These are phyloP conservation scores for Sphagnum tenellum DNA, from an alignment of 225 moss, liverwort and hornwort species.

Conservation along the genomic window DNA sequence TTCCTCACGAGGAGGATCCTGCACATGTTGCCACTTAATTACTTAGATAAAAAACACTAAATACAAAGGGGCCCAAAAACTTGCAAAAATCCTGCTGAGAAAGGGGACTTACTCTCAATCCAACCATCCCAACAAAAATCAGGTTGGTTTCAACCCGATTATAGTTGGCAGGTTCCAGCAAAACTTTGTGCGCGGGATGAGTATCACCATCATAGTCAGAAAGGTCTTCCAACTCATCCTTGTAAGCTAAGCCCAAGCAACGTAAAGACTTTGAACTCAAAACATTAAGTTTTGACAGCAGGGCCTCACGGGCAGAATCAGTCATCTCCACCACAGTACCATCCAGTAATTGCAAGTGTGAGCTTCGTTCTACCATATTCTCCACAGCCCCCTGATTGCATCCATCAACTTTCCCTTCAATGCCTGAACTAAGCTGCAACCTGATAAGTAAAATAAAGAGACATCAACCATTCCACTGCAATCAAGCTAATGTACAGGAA, in stretches of 20 bases:
- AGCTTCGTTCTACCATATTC: conserved; percentile 70
- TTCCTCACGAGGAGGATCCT: conserved; percentile 94
- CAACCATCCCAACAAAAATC: conserved; percentile 77
- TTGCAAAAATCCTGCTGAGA: not conserved
- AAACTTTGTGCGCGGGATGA: conserved; percentile 63
- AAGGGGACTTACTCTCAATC: conserved; percentile 50
- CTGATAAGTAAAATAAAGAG: too few species aligned
- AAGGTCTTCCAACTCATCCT: conserved; percentile 69
- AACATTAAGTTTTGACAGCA: conserved; percentile 46
- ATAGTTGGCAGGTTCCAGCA: conserved; percentile 72
- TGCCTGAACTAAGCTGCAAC: too few species aligned
- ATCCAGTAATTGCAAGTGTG: conserved; percentile 49
- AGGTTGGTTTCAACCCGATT: conserved; percentile 64
- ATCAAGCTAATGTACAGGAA: not conserved
- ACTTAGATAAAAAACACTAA: not conserved
- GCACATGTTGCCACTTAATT: conserved; percentile 9
- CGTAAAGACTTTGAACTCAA: conserved; percentile 74
- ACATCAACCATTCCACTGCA: too few species aligned
- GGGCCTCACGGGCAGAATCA: conserved; percentile 37
- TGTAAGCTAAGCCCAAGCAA: conserved; percentile 86
- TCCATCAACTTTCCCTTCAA: not conserved
- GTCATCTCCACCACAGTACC: conserved; percentile 74
- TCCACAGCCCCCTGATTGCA: conserved; percentile 82
- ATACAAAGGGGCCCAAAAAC: not conserved
- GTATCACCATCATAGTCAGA: conserved; percentile 67